These are phyloP conservation scores for Colletotrichum falcatum DNA, from an alignment of 2,329 filamentous ascomycete genomes.

Conservation along the genomic window DNA sequence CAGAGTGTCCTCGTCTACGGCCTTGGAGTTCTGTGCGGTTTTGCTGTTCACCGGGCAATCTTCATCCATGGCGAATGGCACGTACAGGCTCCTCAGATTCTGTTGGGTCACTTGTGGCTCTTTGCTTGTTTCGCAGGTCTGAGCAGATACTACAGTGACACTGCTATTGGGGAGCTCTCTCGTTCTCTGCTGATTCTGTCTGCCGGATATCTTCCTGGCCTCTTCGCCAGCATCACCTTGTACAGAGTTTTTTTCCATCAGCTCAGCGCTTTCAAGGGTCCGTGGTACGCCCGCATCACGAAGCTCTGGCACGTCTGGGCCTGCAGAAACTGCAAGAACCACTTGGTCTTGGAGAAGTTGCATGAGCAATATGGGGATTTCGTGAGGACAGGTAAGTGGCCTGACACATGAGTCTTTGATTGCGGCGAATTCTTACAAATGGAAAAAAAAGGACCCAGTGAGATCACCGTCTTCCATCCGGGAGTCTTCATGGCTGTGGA, in stretches of 20 bases:
- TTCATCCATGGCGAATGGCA: constrained; percentile 47
- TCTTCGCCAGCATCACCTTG: constrained; percentile 50
- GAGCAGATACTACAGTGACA: constrained; percentile 27
- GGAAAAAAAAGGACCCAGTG: constrained; percentile 40
- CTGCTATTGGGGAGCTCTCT: constrained; percentile 19
- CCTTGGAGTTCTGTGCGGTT: constrained; percentile 34
- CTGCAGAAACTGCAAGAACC: constrained; percentile 44
- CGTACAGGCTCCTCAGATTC: constrained; percentile 43
- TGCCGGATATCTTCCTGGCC: constrained; percentile 36
- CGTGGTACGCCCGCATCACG: constrained; percentile 50
- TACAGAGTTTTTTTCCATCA: constrained; percentile 56
- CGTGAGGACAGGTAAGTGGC: constrained; percentile 44
- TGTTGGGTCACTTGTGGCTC: constrained; percentile 36
- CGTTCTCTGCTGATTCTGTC: constrained; percentile 22
- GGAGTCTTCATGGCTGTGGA: constrained; percentile 44
- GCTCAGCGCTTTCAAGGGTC: constrained; percentile 53
- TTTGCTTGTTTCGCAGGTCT: constrained; percentile 28
- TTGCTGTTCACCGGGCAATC: constrained; percentile 37
- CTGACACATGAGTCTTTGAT: neutral
- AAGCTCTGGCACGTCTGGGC: constrained; percentile 53
- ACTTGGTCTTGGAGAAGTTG: constrained; percentile 42
- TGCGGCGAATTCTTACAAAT: neutral
- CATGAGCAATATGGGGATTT: constrained; percentile 45
- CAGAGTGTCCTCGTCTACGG: constrained; percentile 14
- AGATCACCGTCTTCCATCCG: constrained; percentile 46